A percentile compares a stretch with the other conserved stretches of the same genome.
Conservation (phyloP, 2,329 filamentous ascomycete species). For the Niveomyces coronatus region DNA sequence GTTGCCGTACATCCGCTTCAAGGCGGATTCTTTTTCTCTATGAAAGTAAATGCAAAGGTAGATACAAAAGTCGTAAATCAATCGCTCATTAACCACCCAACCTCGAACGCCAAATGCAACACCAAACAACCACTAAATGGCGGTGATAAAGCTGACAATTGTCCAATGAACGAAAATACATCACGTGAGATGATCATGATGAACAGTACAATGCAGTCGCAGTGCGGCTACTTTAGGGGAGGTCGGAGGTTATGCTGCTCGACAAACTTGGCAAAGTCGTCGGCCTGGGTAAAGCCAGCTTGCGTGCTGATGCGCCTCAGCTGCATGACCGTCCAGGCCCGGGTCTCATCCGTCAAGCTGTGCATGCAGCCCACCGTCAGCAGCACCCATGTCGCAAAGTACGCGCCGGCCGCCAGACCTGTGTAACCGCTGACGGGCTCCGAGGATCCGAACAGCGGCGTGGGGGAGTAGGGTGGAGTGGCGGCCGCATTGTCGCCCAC, state of each 20-base stretch:
- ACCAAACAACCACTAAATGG: too few relatives aligned
- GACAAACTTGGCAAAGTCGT: conserved; percentile 9
- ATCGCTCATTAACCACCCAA: too few relatives aligned
- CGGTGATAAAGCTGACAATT: too few relatives aligned
- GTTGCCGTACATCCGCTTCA: too few relatives aligned
- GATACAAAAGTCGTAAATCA: too few relatives aligned
- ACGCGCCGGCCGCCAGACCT: conserved; percentile 6
- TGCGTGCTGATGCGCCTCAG: conserved; percentile 8
- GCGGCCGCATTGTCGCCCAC: neutral
- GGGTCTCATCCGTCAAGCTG: conserved; percentile 9
- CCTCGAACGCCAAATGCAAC: too few relatives aligned
- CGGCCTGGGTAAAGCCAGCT: conserved; percentile 7
- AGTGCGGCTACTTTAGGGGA: conserved; percentile 5
- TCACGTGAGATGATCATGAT: too few relatives aligned
- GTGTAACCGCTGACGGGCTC: conserved; percentile 7
- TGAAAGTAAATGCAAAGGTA: too few relatives aligned
- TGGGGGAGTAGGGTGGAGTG: conserved; percentile 5
- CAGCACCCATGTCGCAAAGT: conserved; percentile 8
- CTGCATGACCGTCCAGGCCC: conserved; percentile 8
- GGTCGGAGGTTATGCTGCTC: conserved; percentile 9
- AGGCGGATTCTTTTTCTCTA: too few relatives aligned
- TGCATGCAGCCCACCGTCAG: conserved; percentile 10
- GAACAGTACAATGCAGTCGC: neutral
- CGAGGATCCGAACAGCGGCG: conserved; percentile 6
- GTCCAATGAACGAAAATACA: too few relatives aligned